Base-by-base conservation (phyloP, 768 basidiomycete species). In the Boletus patriciae region DNA sequence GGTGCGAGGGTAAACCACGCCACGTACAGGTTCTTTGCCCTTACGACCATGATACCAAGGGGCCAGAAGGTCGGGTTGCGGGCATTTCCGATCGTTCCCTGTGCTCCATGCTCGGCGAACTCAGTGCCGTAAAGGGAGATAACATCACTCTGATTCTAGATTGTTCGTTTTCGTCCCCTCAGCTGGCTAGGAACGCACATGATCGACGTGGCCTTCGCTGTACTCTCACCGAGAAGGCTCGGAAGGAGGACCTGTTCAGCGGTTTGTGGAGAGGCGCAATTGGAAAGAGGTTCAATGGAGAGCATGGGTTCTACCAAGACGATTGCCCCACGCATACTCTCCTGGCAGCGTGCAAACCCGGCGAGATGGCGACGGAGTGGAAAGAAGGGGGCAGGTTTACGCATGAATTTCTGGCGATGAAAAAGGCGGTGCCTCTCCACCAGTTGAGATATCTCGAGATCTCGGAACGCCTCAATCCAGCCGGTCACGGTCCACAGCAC, bases 61-160 rank as follows among this genome's bases (percentile, higher is more conserved):
- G 69, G 15, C 62, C 73, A 8, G 71, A 77, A 31, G 80, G 81
- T 2, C 70, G 82, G 11, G 71, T 82, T 57, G 78, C 83, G 9
- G 87, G 86, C 25, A 85, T 89, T 57, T 85, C 85, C 44, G 86
- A 87, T 70, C 81, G 83, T 47, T 86, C 87, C 11, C 72, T 89
- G 53, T 76, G 78, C 41, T 79, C 85, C 38, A 80, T 88, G 76
- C 70, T 89, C n/a, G 62, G 65, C 50, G 83, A 86, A 50, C 78
- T 89, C 40, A 73, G 77, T 18, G 70, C 71, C 25, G 73, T 71
- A 44, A 89, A 88, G 62, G 87, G 87, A 31, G 76, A 88, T 67
- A 89, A 89, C 57, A 82, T 89, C 68, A 85, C 86, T 1, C 68
- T 88, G 54, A 77, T 88, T 53, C 73, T 88, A 23, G 87, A 88